Conservation (phyloP, 2,329 filamentous ascomycete genomes). For the Penicillium sp. region DNA sequence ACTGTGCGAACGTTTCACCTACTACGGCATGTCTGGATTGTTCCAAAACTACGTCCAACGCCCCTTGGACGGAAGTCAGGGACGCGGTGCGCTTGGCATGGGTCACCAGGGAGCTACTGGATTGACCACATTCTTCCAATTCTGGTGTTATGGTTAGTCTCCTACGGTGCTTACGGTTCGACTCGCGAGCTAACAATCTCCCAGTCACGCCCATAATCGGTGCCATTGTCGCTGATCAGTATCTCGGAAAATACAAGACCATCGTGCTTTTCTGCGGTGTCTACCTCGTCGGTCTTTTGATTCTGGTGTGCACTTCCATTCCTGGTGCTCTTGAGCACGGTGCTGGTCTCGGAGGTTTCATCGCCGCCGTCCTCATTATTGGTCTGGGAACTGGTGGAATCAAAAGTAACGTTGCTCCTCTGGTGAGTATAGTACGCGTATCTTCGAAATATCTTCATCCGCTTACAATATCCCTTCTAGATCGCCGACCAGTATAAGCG, state of each 20-base stretch:
- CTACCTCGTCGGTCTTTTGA: conserved; percentile 62
- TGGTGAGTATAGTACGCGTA: conserved; percentile 31
- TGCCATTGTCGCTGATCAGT: conserved; percentile 64
- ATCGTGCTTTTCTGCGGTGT: conserved; percentile 61
- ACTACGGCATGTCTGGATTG: conserved; percentile 59
- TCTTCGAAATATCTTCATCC: background rate
- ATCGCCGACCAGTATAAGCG: conserved; percentile 70
- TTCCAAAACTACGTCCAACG: conserved; percentile 62
- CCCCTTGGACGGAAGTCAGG: conserved; percentile 44
- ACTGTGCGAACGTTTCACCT: conserved; percentile 63
- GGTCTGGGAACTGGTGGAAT: conserved; percentile 72
- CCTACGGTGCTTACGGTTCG: background rate
- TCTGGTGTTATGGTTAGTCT: conserved; percentile 57
- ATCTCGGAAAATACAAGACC: conserved; percentile 66
- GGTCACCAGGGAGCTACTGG: conserved; percentile 54
- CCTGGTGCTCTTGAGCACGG: conserved; percentile 56
- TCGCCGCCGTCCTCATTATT: conserved; percentile 64
- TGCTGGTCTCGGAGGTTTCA: conserved; percentile 60
- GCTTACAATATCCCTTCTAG: conserved; percentile 26
- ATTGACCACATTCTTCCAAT: conserved; percentile 59
- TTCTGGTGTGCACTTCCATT: conserved; percentile 61
- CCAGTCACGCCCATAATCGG: conserved; percentile 61
- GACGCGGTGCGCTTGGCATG: conserved; percentile 49
- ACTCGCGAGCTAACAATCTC: conserved; percentile 9
- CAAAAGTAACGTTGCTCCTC: conserved; percentile 67